Base-by-base conservation (phyloP, 768 basidiomycete species). In the Glaciozyma antarctica region DNA sequence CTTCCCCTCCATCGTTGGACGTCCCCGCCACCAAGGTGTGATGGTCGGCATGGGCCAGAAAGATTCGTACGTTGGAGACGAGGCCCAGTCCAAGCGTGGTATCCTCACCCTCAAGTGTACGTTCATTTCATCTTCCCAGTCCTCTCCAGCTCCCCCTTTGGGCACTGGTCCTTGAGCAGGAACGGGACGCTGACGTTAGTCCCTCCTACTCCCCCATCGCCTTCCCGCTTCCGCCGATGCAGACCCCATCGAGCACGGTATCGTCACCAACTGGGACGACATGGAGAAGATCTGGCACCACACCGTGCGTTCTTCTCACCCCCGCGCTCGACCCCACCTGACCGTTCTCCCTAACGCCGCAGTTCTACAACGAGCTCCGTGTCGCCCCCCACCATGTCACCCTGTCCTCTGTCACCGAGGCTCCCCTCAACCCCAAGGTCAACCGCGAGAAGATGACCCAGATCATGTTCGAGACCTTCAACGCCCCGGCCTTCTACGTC, bases 11-110 rank as follows among this genome's bases (percentile, higher is more conserved):
- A 92, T 95, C 75, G 90, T 94, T 72, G 92, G 92, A 74, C 90
- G 91, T 72, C 88, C 91, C 66, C 87, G 90, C 77, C 90, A 94
- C 80, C 86, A 87, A 75, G 88, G 89, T 81, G 88, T 92, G 70
- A 94, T 94, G 91, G 88, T 93, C 69, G 91, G 92, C 72, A 93
- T 94, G 91, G 88, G 87, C 22, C 87, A 90, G 78, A 94, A 94
- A 78, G 92, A 94, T 77, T 92, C 90, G 71, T 95, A 91, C 75
- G 91, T 94, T 64, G 92, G 89, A 73, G 90, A 92, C 71, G 90
- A 92, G 76, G 89, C 89, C 49, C 89, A 91, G 76, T 87, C 89
- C 45, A 92, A 95, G 82, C 88, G 91, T 78, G 91, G 92, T 82
- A 90, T 94, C 77, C 82, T 94, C 69, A 87, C 87, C 54, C 79